Percentiles rank a stretch among this genome's conserved stretches.
Evolutionary conservation across 2,329 filamentous ascomycete genomes (phyloP).

Genomic region (Aspergillus nomiae): DNA sequence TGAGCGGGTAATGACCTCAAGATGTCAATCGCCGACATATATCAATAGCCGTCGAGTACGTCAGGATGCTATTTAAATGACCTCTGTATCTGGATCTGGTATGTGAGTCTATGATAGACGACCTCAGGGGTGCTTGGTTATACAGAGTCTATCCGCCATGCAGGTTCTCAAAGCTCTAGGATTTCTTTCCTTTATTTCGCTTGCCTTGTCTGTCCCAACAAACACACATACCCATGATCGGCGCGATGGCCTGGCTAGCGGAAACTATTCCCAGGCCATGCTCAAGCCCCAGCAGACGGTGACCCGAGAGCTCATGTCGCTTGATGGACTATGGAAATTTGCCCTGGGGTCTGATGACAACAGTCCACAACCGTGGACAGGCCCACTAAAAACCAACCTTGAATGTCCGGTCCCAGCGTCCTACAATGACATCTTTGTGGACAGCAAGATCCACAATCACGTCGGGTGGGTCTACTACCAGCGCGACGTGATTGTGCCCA

Average conservation of each 20-base stretch:
- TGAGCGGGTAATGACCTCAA: not conserved
- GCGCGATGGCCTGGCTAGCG: not conserved
- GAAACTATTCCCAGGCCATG: not conserved
- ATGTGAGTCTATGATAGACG: too few relatives aligned
- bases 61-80: not conserved
- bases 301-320: not conserved
- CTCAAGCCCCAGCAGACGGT: not conserved
- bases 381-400: not conserved
- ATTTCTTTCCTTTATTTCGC: not conserved
- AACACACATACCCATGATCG: not conserved
- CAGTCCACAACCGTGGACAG: not conserved
- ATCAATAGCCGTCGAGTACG: not conserved
- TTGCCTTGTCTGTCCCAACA: not conserved
- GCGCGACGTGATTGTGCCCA: not conserved
- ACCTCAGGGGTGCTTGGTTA: too few relatives aligned
- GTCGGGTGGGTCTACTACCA: not conserved
- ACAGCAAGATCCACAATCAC: not conserved
- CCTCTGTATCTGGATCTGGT: accelerated
- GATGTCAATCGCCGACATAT: not conserved
- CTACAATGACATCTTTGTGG: not conserved
- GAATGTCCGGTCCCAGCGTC: not conserved
- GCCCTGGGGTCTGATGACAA: not conserved
- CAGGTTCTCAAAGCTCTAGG: not conserved
- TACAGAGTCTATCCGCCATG: not conserved
- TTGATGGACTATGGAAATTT: not conserved